Evolutionary conservation across 2,329 filamentous ascomycete genomes (phyloP).

Genomic region (Pseudogymnoascus sp.): DNA sequence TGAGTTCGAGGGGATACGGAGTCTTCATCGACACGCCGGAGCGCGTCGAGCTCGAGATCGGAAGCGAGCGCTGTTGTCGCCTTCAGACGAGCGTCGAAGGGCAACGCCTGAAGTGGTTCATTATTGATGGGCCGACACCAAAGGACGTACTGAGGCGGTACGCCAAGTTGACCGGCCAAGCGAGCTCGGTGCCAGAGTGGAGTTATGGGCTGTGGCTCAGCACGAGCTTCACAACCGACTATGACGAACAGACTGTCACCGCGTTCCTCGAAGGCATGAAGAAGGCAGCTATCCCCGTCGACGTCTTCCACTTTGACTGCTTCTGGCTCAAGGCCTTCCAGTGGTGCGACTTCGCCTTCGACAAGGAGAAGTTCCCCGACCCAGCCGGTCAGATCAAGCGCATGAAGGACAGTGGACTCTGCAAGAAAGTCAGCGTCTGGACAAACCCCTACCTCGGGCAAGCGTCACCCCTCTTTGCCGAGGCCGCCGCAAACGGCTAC

Average conservation of each 20-base stretch:
- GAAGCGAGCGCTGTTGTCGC: constrained; percentile 63
- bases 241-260: constrained; percentile 50
- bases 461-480: constrained; percentile 48
- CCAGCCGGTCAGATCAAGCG: constrained; percentile 45
- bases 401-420: constrained; percentile 42
- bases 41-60: constrained; percentile 63
- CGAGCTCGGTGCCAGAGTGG: constrained; percentile 61
- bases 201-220: constrained; percentile 70
- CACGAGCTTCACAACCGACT: constrained; percentile 57
- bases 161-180: constrained; percentile 56
- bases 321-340: constrained; percentile 58
- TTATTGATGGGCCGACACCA: constrained; percentile 63
- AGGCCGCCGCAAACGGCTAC: constrained; percentile 48
- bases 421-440: constrained; percentile 47
- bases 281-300: constrained; percentile 46
- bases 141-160: constrained; percentile 65
- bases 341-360: constrained; percentile 57
- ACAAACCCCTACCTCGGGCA: constrained; percentile 56
- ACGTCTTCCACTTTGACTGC: constrained; percentile 56
- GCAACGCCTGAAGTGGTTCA: constrained; percentile 64
- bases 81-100: constrained; percentile 62
- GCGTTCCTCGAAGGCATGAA: constrained; percentile 52
- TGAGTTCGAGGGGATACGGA: constrained; percentile 66
- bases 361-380: constrained; percentile 49
- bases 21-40: constrained; percentile 67